Percentiles rank a stretch among this genome's conserved stretches.
Evolutionary conservation across 371 early-diverging fungal species (phyloP).

Genomic region (Sporodiniella umbellata): DNA sequence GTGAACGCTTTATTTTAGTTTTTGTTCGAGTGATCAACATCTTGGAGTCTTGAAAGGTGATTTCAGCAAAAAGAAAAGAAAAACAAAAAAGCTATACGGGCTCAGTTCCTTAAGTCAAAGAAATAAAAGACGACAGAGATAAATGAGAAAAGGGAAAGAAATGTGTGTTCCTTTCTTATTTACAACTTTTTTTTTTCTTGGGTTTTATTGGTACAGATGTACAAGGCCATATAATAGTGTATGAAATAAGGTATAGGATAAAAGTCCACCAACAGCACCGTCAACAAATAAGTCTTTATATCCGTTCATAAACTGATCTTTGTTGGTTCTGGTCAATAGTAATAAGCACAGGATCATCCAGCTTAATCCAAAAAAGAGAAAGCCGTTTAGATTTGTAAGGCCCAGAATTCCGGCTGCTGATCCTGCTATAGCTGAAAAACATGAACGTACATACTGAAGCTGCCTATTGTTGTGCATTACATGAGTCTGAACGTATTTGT

Average conservation of each 20-base stretch:
- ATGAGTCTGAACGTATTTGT: slow-evolving; percentile 53
- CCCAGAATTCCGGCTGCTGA: slow-evolving; percentile 80
- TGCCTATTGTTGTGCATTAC: slow-evolving; percentile 64
- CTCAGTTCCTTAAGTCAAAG: too few relatives aligned
- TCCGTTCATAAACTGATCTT: slow-evolving; percentile 44
- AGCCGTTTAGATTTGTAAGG: slow-evolving; percentile 66
- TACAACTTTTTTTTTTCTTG: too few relatives aligned
- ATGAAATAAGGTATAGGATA: slow-evolving; percentile 80
- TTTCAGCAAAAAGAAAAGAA: too few relatives aligned
- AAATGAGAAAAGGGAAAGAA: not conserved
- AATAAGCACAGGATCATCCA: slow-evolving; percentile 58
- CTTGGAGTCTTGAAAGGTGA: too few relatives aligned
- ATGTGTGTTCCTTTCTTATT: not conserved
- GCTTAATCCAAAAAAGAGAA: slow-evolving; percentile 69
- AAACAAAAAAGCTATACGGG: too few relatives aligned
- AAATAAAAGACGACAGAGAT: too few relatives aligned
- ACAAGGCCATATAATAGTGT: slow-evolving; percentile 82
- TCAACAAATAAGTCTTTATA: slow-evolving; percentile 56
- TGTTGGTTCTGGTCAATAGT: slow-evolving; percentile 34
- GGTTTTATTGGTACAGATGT: slow-evolving; percentile 71
- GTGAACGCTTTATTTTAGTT: too few relatives aligned
- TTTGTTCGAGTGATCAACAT: too few relatives aligned
- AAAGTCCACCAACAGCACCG: slow-evolving; percentile 69
- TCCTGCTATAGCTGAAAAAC: slow-evolving; percentile 74
- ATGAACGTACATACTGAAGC: slow-evolving; percentile 71